phyloP scores from a whole-genome alignment of 2,329 filamentous ascomycete species.

The Fusarium aywerte region DNA sequence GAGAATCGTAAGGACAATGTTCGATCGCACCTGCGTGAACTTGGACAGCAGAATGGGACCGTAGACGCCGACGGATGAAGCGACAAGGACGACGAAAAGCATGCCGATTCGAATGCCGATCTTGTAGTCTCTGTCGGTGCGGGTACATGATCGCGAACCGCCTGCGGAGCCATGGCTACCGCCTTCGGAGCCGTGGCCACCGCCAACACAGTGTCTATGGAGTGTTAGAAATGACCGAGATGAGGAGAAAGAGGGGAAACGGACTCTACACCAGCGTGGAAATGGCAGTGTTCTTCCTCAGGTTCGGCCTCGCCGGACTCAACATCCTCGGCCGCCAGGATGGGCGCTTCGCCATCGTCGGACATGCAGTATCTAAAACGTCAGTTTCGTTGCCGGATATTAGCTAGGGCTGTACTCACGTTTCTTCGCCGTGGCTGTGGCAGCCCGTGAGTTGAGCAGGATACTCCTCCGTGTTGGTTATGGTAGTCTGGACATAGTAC shows the following conservation, averaged over 20 bases:
- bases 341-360: slow-evolving; percentile 35
- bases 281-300: slow-evolving; percentile 67
- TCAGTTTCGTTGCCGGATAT: not conserved
- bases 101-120: slow-evolving; percentile 75
- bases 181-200: slow-evolving; percentile 49
- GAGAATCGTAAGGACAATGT: slow-evolving; percentile 68
- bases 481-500: slow-evolving; percentile 57
- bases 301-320: slow-evolving; percentile 33
- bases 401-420: slow-evolving; percentile 53
- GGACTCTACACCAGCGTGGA: slow-evolving; percentile 79
- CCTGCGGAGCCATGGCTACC: slow-evolving; percentile 49
- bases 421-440: slow-evolving; percentile 67
- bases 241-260: slow-evolving; percentile 35
- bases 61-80: slow-evolving; percentile 76
- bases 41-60: slow-evolving; percentile 70
- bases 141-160: slow-evolving; percentile 58
- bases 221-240: slow-evolving; percentile 4
- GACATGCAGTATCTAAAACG: slow-evolving; percentile 37
- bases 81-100: slow-evolving; percentile 76
- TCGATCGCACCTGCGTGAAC: slow-evolving; percentile 62
- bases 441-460: slow-evolving; percentile 72
- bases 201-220: slow-evolving; percentile 66
- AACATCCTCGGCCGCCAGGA: slow-evolving; percentile 28
- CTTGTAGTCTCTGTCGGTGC: slow-evolving; percentile 68
- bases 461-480: slow-evolving; percentile 64